phyloP scores from a whole-genome alignment of 1,139 yeast genomes.

The Zygoascus hellenicus region DNA sequence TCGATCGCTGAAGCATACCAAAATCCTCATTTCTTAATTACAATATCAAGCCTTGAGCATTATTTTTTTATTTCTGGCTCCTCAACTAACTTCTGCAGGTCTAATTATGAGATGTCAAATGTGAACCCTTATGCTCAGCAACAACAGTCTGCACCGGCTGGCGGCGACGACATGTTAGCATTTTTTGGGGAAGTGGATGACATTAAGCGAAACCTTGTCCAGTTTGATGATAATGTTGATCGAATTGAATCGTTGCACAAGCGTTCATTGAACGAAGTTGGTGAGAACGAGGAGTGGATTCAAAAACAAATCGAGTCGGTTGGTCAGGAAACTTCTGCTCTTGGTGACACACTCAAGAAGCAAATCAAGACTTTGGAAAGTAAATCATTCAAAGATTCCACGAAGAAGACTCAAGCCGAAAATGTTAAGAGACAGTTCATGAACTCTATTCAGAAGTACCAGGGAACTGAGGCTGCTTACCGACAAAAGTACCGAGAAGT shows the following conservation, averaged over 20 bases:
- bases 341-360: constrained; percentile 68
- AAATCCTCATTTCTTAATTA: no score
- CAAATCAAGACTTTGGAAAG: constrained; percentile 75
- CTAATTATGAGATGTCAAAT: constrained; percentile 21
- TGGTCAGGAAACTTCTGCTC: constrained; percentile 70
- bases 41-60: not conserved
- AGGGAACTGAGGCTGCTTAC: constrained; percentile 81
- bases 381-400: constrained; percentile 60
- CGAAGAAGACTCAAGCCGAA: constrained; percentile 88
- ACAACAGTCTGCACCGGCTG: constrained; percentile 6
- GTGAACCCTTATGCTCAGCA: constrained; percentile 21
- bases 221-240: constrained; percentile 70
- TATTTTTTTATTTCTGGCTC: not conserved
- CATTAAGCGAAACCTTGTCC: constrained; percentile 73
- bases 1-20: no score
- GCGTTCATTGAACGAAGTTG: constrained; percentile 74
- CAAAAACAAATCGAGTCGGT: constrained; percentile 74
- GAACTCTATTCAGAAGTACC: constrained; percentile 78
- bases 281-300: constrained; percentile 63
- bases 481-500: constrained; percentile 79
- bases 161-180: constrained; percentile 54
- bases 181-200: constrained; percentile 82
- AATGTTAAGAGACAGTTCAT: constrained; percentile 81
- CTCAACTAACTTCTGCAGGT: not conserved
- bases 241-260: constrained; percentile 78